Evolutionary conservation across 176 grass and related monocot genomes (phyloP).

Genomic region (Oryza australiensis): DNA sequence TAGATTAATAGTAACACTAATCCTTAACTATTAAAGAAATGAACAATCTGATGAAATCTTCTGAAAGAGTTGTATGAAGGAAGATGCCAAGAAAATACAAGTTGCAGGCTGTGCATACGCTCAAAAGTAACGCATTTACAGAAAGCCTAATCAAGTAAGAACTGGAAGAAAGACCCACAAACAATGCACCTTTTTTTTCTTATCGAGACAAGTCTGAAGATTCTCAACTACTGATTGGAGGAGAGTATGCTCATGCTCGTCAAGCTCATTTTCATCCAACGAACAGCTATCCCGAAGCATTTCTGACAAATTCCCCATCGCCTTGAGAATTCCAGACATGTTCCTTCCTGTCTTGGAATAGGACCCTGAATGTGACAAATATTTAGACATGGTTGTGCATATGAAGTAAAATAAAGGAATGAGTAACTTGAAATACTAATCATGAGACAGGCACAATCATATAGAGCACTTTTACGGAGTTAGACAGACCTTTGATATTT

Average conservation of each 20-base stretch:
- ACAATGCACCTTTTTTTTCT: constrained; percentile 40
- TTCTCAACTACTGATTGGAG: constrained; percentile 41
- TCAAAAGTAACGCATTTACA: constrained; percentile 4
- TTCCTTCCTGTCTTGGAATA: constrained; percentile 30
- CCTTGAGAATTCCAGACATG: constrained; percentile 36
- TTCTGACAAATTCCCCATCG: constrained; percentile 37
- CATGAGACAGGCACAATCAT: not conserved
- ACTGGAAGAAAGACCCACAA: not conserved
- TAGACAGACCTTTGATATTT: constrained; percentile 27
- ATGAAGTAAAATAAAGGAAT: not conserved
- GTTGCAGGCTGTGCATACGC: not conserved
- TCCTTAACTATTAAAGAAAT: not conserved
- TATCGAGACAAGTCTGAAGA: constrained; percentile 45
- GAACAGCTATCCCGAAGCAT: constrained; percentile 29
- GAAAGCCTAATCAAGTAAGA: constrained; percentile 6
- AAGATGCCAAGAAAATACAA: constrained; percentile 12
- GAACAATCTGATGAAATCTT: not conserved
- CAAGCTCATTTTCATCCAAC: constrained; percentile 36
- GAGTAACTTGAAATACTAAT: not conserved
- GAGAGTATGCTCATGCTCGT: constrained; percentile 36
- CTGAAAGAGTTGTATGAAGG: constrained; percentile 7
- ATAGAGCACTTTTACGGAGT: constrained; percentile 23
- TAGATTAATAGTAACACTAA: not conserved
- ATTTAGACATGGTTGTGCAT: not conserved
- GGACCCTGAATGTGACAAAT: constrained; percentile 32